Evolutionary conservation across 2,329 filamentous ascomycete species (phyloP).

Genomic region (Hymenoscyphus fraxineus): DNA sequence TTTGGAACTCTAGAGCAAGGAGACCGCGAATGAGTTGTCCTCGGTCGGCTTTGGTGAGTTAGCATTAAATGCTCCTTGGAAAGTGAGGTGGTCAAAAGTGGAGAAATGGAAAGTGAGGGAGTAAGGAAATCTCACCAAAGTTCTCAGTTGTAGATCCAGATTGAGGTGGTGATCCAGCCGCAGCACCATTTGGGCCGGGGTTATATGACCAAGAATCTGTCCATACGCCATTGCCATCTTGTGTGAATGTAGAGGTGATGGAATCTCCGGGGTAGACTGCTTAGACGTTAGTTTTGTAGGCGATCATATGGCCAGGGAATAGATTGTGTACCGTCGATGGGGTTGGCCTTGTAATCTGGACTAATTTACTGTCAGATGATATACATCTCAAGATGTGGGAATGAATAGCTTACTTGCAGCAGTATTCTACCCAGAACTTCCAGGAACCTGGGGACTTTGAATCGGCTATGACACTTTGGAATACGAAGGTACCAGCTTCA

Average conservation of each 20-base stretch:
- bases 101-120: too few species aligned
- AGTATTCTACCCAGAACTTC: slow-evolving; percentile 26
- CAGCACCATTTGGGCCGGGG: slow-evolving; percentile 16
- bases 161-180: slow-evolving; percentile 17
- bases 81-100: background rate
- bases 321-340: slow-evolving; percentile 15
- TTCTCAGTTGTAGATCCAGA: slow-evolving; percentile 21
- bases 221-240: slow-evolving; percentile 18
- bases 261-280: slow-evolving; percentile 24
- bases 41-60: slow-evolving; percentile 9
- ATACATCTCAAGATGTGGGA: background rate
- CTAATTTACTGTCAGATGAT: slow-evolving; percentile 12
- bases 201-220: slow-evolving; percentile 22
- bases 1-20: slow-evolving; percentile 20
- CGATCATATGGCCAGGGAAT: background rate
- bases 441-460: slow-evolving; percentile 21
- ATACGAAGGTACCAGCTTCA: slow-evolving; percentile 16
- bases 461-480: slow-evolving; percentile 23
- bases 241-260: slow-evolving; percentile 23
- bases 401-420: slow-evolving; percentile 20
- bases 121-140: slow-evolving; percentile 12
- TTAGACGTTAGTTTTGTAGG: background rate
- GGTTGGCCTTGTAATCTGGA: slow-evolving; percentile 19
- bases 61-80: background rate
- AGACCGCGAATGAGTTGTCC: slow-evolving; percentile 15